Evolutionary conservation across 768 basidiomycete species (phyloP), one percentile per base, ranked within the genome.

Genomic region (Tylopilus vinaceipallidus): DNA sequence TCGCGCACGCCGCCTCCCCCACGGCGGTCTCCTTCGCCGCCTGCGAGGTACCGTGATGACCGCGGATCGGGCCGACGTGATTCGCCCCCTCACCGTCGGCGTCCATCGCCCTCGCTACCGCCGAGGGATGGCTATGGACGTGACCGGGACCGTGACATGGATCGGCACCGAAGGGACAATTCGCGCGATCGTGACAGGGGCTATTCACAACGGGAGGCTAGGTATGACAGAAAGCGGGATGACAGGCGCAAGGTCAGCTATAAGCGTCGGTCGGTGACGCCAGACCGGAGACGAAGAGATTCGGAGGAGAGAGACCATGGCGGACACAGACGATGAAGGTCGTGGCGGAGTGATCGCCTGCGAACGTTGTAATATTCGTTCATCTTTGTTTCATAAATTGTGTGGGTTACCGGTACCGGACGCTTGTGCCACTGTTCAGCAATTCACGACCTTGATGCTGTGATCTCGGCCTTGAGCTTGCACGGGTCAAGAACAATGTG

Each of bases 1-100:
- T 73, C 73, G 10, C 70, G 62, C 20, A 64, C 68, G 8, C 72
- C 68, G 5, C 66, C 71, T 6, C 70, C 68, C 11, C 64, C 63
- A 5, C 66, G 45, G 14, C 63, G 49, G 47, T 50, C 63, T 38
- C 59, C 64, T 10, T 58, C 70, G 10, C 63, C 69, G 2, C 58
- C 58, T 2, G 58, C 56, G 13, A 63, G 67, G 42, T 55, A 65
- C 16, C 59, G 56, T 6, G 63, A 61, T 1, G 56, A 66, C 16
- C 59, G 55, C 11, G 17, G 36, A n/a, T 54, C 45, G 27, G 39
- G 64, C 53, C 47, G 60, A 55, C 57, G 55, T 11, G 59, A 62
- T 38, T 60, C 68, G 8, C 57, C 65, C 16, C 60, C 65, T 22
- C 55, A 49, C 33, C 61, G 59, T 39, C 54, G 56, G 3, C 56